Base-by-base conservation (phyloP, 768 basidiomycete genomes). In the Lanmaoa pseudosensibilis region DNA sequence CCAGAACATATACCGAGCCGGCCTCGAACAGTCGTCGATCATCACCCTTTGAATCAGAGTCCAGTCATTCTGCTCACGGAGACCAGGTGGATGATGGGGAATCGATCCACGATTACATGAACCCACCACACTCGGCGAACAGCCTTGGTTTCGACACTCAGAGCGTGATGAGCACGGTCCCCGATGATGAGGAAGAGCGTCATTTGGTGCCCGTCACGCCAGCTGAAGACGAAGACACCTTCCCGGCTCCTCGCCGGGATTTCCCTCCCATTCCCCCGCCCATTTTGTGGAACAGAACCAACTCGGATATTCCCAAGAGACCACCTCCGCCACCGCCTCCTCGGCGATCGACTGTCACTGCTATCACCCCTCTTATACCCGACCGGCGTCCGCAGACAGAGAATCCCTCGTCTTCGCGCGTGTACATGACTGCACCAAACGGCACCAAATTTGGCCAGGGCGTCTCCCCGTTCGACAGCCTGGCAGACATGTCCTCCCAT, bases 1-100 rank as follows among this genome's bases (percentile, higher is more conserved):
- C 94, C 0, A 80, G 83, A 2, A 80, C 84, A 7, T 89, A 92
- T 70, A 86, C 85, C 10, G 88, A 92, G 61, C 52, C 56, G 4
- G 60, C 74, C 50, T 53, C 56, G 9, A 60, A 50, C 45, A 39
- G 46, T 18, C 54, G 19, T 40, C 57, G 34, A 56, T 66, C 74
- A 30, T 64, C 80, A 1, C 66, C 71, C 10, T 67, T 73, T 23
- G 73, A 70, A 43, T 71, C 77, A 7, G 64, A 69, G 18, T 58
- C 71, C n/a, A 9, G 30, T 40, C 55, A 54, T 19, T 40, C 34
- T 7, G 15, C 23, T 41, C 55, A 57, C 16, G 62, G 43, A 57
- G 58, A 65, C 25, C 61, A 64, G 34, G 59, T 50, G 60, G 74
- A 62, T 50, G 71, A 59, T 46, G 71, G 61, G 36, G 64, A 62